phyloP scores from a whole-genome alignment of 106 monocot species.

The Acorus gramineus region DNA sequence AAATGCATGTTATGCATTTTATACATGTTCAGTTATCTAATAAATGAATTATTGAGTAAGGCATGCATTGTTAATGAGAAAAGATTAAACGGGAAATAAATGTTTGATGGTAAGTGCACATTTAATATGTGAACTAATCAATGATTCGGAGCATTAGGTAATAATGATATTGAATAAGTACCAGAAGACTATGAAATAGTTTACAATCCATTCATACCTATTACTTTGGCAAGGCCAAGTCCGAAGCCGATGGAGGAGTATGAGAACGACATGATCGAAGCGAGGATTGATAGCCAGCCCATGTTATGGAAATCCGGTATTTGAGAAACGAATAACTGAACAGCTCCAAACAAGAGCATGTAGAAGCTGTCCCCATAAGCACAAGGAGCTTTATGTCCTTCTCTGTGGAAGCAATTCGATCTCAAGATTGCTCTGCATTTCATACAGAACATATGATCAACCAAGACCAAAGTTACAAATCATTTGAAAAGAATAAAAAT shows the following conservation, averaged over 20 bases:
- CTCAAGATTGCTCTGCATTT: constrained; percentile 46
- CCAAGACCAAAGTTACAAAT: neutral
- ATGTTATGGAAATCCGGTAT: constrained; percentile 82
- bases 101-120: no score
- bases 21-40: no score
- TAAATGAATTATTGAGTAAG: no score
- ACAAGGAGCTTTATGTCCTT: constrained; percentile 50
- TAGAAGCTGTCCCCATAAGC: constrained; percentile 15
- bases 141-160: neutral
- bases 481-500: neutral
- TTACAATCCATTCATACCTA: constrained; percentile 25
- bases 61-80: no score
- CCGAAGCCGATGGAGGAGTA: constrained; percentile 69
- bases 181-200: neutral
- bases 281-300: constrained; percentile 70
- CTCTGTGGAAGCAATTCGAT: constrained; percentile 54
- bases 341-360: constrained; percentile 66
- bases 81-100: no score
- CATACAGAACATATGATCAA: neutral
- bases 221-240: constrained; percentile 75
- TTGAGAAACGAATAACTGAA: constrained; percentile 54
- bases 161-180: neutral
- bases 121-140: no score
- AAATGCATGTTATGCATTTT: no score
- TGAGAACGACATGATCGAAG: constrained; percentile 77